phyloP scores from a whole-genome alignment of 805 yeast species.

The Candida tibetensis region DNA sequence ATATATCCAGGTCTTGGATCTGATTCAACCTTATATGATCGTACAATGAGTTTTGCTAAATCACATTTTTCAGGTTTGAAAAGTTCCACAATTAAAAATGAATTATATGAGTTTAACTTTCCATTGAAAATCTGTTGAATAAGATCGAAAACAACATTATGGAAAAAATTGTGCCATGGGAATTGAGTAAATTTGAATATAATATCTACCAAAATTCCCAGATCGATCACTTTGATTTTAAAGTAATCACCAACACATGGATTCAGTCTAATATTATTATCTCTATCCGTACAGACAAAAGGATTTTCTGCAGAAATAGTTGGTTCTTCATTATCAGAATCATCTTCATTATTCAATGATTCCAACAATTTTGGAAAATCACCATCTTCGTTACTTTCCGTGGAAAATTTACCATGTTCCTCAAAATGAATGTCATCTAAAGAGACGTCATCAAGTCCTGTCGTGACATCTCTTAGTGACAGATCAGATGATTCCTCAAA shows the following conservation, averaged over 20 bases:
- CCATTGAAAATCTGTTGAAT: constrained; percentile 94
- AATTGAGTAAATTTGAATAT: constrained; percentile 72
- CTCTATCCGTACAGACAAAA: constrained; percentile 37
- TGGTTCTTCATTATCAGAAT: constrained; percentile 46
- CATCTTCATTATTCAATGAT: constrained; percentile 29
- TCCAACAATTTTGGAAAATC: constrained; percentile 18
- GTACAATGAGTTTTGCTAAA: constrained; percentile 28
- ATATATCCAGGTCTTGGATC: constrained; percentile 84
- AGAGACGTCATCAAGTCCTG: constrained; percentile 36
- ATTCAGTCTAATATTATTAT: constrained; percentile 38
- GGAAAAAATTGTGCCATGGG: constrained; percentile 97
- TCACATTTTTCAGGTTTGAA: constrained; percentile 40
- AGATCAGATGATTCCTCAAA: constrained; percentile 4
- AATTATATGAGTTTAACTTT: constrained; percentile 83
- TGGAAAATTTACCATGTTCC: constrained; percentile 18
- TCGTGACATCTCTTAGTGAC: constrained; percentile 30
- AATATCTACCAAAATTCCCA: constrained; percentile 64
- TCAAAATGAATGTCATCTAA: constrained; percentile 33
- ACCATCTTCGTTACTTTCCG: constrained; percentile 18
- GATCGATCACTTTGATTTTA: constrained; percentile 79
- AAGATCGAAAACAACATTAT: constrained; percentile 94
- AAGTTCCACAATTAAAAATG: constrained; percentile 36
- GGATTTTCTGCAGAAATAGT: constrained; percentile 42
- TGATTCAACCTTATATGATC: constrained; percentile 41
- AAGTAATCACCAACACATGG: constrained; percentile 86